Evolutionary conservation across 345 rosid species (phyloP).

Genomic region (Rhodomyrtus tomentosa): DNA sequence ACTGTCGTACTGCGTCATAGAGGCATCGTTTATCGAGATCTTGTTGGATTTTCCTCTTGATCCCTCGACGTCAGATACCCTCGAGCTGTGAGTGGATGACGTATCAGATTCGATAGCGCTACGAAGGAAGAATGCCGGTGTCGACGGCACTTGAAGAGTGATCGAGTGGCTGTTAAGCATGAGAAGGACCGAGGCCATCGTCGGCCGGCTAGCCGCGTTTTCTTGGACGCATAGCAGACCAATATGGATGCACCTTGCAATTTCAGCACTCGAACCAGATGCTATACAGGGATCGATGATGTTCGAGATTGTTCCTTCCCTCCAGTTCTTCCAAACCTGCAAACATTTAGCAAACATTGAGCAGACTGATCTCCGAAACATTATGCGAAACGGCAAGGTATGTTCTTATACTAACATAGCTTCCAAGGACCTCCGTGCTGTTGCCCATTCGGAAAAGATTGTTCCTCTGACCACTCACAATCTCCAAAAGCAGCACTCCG

Average conservation of each 20-base stretch:
- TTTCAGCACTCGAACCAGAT: conserved; percentile 15
- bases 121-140: conserved; percentile 27
- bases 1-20: not conserved
- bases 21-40: not conserved
- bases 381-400: not conserved
- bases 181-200: conserved; percentile 30
- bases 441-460: conserved; percentile 3
- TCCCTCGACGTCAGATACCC: not conserved
- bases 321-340: conserved; percentile 58
- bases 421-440: conserved; percentile 10
- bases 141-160: conserved; percentile 25
- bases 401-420: conserved; percentile 15
- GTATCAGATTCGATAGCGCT: not conserved
- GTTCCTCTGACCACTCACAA: conserved; percentile 32
- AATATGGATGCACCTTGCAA: conserved; percentile 43
- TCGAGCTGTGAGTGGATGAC: not conserved
- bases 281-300: conserved; percentile 30
- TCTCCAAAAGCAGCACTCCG: conserved; percentile 40
- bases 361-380: not conserved
- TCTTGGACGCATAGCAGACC: conserved; percentile 50
- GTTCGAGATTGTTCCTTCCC: conserved; percentile 18
- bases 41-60: not conserved
- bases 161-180: conserved; percentile 40
- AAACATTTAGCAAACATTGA: not conserved
- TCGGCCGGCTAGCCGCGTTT: conserved; percentile 25